Conservation (phyloP, 176 grass and related monocot genomes). For the Microstegium vimineum region DNA sequence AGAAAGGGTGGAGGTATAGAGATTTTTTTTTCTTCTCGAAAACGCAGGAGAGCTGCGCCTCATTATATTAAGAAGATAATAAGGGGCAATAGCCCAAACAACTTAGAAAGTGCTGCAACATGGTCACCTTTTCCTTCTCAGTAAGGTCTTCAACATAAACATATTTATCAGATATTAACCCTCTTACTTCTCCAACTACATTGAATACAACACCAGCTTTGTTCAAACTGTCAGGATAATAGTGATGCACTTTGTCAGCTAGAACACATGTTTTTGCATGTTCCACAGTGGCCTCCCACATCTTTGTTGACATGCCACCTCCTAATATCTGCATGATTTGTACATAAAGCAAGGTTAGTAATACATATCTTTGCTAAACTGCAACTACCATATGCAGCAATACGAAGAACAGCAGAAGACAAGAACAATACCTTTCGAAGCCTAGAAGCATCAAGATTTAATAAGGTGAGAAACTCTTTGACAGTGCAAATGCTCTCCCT, state of each 20-base stretch:
- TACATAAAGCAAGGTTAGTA: slow-evolving; percentile 22
- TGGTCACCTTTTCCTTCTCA: slow-evolving; percentile 65
- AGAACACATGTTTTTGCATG: slow-evolving; percentile 68
- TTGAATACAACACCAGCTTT: slow-evolving; percentile 69
- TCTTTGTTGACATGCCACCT: slow-evolving; percentile 82
- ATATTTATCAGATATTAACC: slow-evolving; percentile 53
- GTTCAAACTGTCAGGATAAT: slow-evolving; percentile 47
- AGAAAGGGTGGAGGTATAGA: background rate
- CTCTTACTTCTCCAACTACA: slow-evolving; percentile 71
- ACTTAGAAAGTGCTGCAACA: background rate
- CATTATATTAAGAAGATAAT: no score
- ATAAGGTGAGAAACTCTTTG: slow-evolving; percentile 73
- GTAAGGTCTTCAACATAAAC: slow-evolving; percentile 47
- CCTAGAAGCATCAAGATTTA: slow-evolving; percentile 57
- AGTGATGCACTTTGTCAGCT: slow-evolving; percentile 58
- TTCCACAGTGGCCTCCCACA: slow-evolving; percentile 84
- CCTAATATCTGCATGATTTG: slow-evolving; percentile 79
- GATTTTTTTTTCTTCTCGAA: no score
- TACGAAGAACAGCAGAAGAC: background rate
- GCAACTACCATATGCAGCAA: slow-evolving; percentile 1
- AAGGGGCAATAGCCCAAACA: no score
- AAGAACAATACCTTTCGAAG: slow-evolving; percentile 67
- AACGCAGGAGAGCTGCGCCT: no score
- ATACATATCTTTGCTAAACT: slow-evolving; percentile 4
- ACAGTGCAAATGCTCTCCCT: slow-evolving; percentile 69